Conservation (phyloP, 352 stramenopile species). For the Globisporangium yorkense region DNA sequence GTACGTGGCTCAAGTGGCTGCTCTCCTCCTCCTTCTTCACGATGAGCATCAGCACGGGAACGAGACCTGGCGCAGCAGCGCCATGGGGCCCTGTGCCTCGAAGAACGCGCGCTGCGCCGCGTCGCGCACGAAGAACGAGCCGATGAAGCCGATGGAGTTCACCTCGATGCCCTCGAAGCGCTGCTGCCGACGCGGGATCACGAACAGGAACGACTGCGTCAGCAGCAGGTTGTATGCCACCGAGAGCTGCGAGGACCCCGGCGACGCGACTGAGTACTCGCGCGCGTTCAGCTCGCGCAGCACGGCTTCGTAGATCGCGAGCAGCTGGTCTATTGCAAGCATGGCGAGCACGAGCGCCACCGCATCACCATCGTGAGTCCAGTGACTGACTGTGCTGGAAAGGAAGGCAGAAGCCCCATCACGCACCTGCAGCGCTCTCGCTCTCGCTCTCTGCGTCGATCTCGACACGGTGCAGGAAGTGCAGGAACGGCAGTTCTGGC, state of each 20-base stretch:
- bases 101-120: constrained; percentile 55
- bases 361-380: neutral
- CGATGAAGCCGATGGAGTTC: constrained; percentile 82
- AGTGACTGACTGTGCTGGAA: neutral
- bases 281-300: constrained; percentile 35
- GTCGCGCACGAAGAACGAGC: constrained; percentile 71
- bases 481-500: constrained; percentile 59
- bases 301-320: constrained; percentile 41
- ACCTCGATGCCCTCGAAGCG: constrained; percentile 66
- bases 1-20: neutral
- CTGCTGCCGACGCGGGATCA: constrained; percentile 55
- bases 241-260: constrained; percentile 10
- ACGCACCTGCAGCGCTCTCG: constrained; percentile 34
- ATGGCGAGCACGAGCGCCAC: no score
- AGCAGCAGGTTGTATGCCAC: constrained; percentile 77
- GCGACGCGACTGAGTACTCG: constrained; percentile 20
- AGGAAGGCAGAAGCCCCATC: neutral
- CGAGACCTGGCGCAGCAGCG: constrained; percentile 52
- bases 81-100: constrained; percentile 37
- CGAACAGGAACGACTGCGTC: constrained; percentile 64
- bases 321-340: constrained; percentile 20
- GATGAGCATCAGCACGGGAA: constrained; percentile 26
- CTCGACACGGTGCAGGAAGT: constrained; percentile 65
- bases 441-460: constrained; percentile 24
- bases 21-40: neutral